Percentiles rank a stretch among this genome's conserved stretches.
phyloP scores from a whole-genome alignment of 176 grass and related monocot species.

The Aegilops umbellulata region DNA sequence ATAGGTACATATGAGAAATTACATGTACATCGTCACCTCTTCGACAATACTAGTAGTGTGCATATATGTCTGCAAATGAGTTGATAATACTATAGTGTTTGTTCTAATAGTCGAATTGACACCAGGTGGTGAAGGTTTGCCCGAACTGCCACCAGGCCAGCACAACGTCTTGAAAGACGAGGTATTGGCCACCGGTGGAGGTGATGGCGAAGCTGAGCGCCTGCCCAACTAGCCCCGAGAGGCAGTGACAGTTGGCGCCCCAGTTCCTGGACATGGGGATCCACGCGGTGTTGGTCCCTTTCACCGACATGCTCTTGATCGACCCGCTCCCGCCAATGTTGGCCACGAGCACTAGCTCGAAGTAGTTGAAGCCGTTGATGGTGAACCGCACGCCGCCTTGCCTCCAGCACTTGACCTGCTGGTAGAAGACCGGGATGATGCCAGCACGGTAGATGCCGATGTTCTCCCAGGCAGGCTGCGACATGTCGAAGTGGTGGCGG shows the following conservation, averaged over 20 bases:
- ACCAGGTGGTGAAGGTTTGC: conserved; percentile 33
- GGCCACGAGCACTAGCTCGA: conserved; percentile 37
- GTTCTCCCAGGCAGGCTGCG: conserved; percentile 30
- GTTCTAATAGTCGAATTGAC: conserved; percentile 34
- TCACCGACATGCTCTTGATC: conserved; percentile 17
- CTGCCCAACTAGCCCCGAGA: background rate
- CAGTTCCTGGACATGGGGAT: conserved; percentile 38
- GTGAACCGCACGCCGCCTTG: conserved; percentile 35
- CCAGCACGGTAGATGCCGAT: conserved; percentile 28
- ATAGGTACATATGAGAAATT: too few species aligned
- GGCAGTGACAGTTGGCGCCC: conserved; percentile 46
- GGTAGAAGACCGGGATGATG: conserved; percentile 51
- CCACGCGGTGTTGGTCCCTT: conserved; percentile 18
- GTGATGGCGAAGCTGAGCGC: conserved; percentile 44
- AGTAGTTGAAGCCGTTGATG: conserved; percentile 42
- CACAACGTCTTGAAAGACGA: conserved; percentile 30
- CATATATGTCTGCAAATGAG: too few species aligned
- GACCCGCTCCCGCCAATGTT: conserved; percentile 41
- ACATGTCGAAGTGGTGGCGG: background rate
- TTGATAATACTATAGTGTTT: too few species aligned
- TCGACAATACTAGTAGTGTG: too few species aligned
- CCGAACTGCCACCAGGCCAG: conserved; percentile 45
- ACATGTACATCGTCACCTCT: too few species aligned
- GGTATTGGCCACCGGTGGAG: conserved; percentile 27
- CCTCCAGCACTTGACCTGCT: conserved; percentile 40